These are phyloP conservation scores for Pythium dissimile DNA, from an alignment of 352 stramenopile species.

Conservation along the genomic window DNA sequence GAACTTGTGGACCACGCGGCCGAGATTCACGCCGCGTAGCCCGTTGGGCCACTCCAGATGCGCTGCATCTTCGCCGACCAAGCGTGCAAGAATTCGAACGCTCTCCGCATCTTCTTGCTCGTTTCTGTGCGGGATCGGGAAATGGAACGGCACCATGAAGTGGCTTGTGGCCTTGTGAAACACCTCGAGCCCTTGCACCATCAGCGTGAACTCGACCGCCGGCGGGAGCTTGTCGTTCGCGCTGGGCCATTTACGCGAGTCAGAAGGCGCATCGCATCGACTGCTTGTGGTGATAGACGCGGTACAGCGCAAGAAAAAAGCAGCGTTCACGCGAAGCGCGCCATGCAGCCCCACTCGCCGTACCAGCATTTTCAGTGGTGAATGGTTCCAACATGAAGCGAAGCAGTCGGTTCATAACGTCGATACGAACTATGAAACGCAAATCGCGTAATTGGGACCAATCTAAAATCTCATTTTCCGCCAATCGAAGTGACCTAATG, in stretches of 20 bases:
- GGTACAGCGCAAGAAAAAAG: not conserved
- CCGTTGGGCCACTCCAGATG: slow-evolving; percentile 10
- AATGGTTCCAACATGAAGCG: not conserved
- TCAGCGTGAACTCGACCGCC: slow-evolving; percentile 7
- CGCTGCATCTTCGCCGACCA: not conserved
- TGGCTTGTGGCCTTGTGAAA: slow-evolving; percentile 18
- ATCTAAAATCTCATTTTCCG: not conserved
- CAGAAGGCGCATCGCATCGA: not conserved
- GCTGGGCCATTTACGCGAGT: not conserved
- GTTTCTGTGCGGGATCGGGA: slow-evolving; percentile 10
- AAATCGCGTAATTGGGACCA: not conserved
- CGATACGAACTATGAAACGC: not conserved
- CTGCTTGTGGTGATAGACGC: not conserved
- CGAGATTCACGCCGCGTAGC: slow-evolving; percentile 16
- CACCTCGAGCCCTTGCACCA: slow-evolving; percentile 7
- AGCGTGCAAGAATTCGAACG: not conserved
- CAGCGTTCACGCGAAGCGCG: not conserved
- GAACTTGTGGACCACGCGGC: slow-evolving; percentile 23
- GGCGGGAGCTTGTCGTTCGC: slow-evolving; percentile 3
- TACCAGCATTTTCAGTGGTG: not conserved
- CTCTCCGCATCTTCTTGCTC: not conserved
- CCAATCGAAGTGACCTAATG: too few species aligned
- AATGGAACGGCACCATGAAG: slow-evolving; percentile 25
- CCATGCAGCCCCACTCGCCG: not conserved
- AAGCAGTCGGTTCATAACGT: not conserved